A percentile compares a stretch with the other conserved stretches of the same genome.
phyloP scores from a whole-genome alignment of 2,329 filamentous ascomycete species.

The Microascus cirrosus region DNA sequence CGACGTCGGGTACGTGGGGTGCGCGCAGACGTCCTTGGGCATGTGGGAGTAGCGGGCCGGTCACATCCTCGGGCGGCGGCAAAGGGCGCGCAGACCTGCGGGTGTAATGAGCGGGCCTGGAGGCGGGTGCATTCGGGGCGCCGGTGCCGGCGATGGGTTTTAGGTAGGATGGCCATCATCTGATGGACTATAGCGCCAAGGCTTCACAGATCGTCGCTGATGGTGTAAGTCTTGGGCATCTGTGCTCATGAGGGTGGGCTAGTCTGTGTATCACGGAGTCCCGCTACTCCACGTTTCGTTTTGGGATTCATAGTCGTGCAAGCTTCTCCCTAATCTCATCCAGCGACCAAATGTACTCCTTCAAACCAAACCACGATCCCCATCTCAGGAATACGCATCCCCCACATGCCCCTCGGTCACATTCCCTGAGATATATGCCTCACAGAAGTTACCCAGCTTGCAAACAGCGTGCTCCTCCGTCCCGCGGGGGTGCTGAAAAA shows the following conservation, averaged over 20 bases:
- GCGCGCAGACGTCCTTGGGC: not conserved
- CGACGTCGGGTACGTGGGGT: not conserved
- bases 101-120: not conserved
- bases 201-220: constrained; percentile 23
- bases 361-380: not conserved
- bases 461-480: constrained; percentile 39
- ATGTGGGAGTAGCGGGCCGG: constrained; percentile 1
- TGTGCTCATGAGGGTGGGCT: constrained; percentile 9
- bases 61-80: not conserved
- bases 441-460: constrained; percentile 38
- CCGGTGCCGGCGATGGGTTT: too few species aligned
- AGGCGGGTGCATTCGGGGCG: not conserved
- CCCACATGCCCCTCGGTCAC: not conserved
- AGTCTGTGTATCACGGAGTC: not conserved
- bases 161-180: too few species aligned
- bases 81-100: not conserved
- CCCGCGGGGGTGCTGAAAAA: constrained; percentile 34
- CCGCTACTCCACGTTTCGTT: not conserved
- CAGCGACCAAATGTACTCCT: not conserved
- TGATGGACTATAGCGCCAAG: constrained; percentile 25
- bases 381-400: not conserved
- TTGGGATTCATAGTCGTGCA: not conserved
- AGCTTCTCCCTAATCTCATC: not conserved
- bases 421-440: constrained; percentile 27
- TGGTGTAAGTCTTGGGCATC: constrained; percentile 20